Conservation (phyloP, 129 eudicot genomes). For the Artemisia argyi region DNA sequence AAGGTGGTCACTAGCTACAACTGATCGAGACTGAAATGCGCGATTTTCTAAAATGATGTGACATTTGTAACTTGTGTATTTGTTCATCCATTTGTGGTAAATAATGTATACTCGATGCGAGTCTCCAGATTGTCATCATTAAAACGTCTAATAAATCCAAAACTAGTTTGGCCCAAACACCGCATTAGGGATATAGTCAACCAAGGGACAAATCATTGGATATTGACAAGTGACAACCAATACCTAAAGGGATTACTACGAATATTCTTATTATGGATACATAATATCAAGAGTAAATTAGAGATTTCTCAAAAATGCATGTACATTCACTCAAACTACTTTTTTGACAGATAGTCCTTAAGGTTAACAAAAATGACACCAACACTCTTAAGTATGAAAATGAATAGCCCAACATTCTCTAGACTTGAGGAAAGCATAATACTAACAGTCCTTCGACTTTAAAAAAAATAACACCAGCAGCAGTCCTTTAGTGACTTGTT, state of each 20-base stretch:
- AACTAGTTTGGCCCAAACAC: background rate
- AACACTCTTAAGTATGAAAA: too few species aligned
- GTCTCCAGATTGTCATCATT: conserved; percentile 2
- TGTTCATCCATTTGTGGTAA: background rate
- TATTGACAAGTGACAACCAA: background rate
- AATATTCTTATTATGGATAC: background rate
- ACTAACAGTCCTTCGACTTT: too few species aligned
- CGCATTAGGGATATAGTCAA: background rate
- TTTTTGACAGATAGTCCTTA: too few species aligned
- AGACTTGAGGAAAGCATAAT: too few species aligned
- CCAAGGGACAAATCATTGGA: background rate
- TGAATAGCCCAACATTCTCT: too few species aligned
- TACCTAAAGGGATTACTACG: background rate
- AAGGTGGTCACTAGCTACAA: too few species aligned
- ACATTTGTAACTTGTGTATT: background rate
- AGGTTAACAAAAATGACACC: too few species aligned
- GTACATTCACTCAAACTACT: too few species aligned
- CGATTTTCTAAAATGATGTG: background rate
- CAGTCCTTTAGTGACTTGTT: too few species aligned
- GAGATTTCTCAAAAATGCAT: too few species aligned
- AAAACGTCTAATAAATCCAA: background rate
- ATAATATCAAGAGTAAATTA: too few species aligned
- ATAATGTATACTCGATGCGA: background rate
- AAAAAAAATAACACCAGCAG: too few species aligned
- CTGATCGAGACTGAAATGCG: background rate